Conservation (phyloP, 2,329 filamentous ascomycete species). For the Colletotrichum lentis region DNA sequence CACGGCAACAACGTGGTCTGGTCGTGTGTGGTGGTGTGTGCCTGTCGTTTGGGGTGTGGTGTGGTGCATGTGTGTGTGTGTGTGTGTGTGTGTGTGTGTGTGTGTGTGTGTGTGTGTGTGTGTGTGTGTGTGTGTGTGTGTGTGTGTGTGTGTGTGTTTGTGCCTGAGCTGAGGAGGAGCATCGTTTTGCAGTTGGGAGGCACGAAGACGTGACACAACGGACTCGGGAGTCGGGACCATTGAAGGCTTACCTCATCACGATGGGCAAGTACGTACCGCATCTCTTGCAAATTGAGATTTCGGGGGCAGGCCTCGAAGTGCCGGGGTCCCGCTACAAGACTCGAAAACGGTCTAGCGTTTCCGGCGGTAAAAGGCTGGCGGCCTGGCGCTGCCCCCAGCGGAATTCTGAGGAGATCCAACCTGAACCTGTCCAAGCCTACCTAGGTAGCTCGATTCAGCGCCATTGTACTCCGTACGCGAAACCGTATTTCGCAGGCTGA, state of each 20-base stretch:
- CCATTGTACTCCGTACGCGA: slow-evolving; percentile 38
- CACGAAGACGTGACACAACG: not conserved
- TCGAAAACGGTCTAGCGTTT: slow-evolving; percentile 25
- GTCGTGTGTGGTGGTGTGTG: slow-evolving; percentile 3
- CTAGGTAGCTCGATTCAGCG: slow-evolving; percentile 34
- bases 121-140: not conserved
- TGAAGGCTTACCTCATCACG: too few species aligned
- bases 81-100: not conserved
- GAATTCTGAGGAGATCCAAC: slow-evolving; percentile 32
- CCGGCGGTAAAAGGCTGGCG: slow-evolving; percentile 24
- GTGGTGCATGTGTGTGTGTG: not conserved
- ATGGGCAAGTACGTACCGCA: slow-evolving; percentile 5
- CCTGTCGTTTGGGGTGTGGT: not conserved
- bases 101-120: not conserved
- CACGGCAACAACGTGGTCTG: slow-evolving; percentile 4
- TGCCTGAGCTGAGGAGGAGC: not conserved
- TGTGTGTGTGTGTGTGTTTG: not conserved
- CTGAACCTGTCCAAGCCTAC: slow-evolving; percentile 10
- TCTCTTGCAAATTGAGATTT: slow-evolving; percentile 14
- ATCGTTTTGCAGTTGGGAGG: not conserved
- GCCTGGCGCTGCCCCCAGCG: slow-evolving; percentile 21
- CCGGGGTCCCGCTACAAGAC: slow-evolving; percentile 26
- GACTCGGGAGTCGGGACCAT: not conserved
- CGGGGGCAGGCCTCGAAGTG: slow-evolving; percentile 21
- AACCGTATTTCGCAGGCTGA: slow-evolving; percentile 37